Conservation (phyloP, 768 basidiomycete genomes). For the Tubosaeta brunneosetosa region DNA sequence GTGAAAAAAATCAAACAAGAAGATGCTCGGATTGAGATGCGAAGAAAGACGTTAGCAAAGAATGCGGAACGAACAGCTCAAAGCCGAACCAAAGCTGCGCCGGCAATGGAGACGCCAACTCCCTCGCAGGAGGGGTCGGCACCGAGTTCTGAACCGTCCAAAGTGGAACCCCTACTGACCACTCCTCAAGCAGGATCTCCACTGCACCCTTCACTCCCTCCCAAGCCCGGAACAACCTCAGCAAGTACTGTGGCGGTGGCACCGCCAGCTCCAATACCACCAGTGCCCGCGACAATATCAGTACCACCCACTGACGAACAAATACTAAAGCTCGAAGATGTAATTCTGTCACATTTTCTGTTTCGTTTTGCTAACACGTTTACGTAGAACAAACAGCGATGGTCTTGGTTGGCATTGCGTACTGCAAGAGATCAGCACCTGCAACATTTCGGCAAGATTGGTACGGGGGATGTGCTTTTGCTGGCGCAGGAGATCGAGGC, state of each 20-base stretch:
- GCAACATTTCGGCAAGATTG: conserved; percentile 78
- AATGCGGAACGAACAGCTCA: conserved; percentile 35
- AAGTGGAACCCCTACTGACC: conserved; percentile 12
- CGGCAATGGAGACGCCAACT: conserved; percentile 18
- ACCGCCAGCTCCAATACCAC: conserved; percentile 7
- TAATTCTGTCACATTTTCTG: conserved; percentile 21
- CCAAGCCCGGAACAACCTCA: conserved; percentile 54
- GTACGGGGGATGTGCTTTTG: conserved; percentile 64
- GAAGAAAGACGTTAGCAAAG: conserved; percentile 38
- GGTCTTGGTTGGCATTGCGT: conserved; percentile 79
- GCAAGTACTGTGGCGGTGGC: conserved; percentile 15
- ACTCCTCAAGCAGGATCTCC: conserved; percentile 33
- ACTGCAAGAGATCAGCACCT: conserved; percentile 68
- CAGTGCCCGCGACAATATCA: conserved; percentile 12
- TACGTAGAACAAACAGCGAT: conserved; percentile 66
- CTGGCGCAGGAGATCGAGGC: conserved; percentile 36
- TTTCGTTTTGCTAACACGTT: conserved; percentile 5
- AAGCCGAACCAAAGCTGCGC: conserved; percentile 41
- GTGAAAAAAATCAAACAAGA: conserved; percentile 66
- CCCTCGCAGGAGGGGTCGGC: conserved; percentile 17
- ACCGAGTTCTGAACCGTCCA: conserved; percentile 15
- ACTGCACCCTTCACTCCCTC: conserved; percentile 67
- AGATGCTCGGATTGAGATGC: conserved; percentile 55
- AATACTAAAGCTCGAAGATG: conserved; percentile 60
- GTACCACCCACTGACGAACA: conserved; percentile 41